Conservation (phyloP, 2,329 filamentous ascomycete genomes). For the Alternaria atra region DNA sequence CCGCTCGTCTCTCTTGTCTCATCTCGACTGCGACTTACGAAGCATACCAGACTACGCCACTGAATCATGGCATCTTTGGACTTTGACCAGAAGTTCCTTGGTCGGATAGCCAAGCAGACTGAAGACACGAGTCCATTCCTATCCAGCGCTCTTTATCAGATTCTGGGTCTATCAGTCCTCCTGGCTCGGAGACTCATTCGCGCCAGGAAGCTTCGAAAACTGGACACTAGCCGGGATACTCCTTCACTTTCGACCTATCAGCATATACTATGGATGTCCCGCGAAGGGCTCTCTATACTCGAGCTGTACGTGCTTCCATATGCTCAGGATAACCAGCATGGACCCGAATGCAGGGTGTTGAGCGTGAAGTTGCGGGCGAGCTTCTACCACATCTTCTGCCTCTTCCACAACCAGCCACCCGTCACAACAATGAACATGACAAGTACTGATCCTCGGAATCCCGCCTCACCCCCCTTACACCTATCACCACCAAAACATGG, state of each 20-base stretch:
- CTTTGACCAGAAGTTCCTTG: constrained; percentile 97
- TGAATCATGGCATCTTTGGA: constrained; percentile 88
- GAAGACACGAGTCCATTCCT: constrained; percentile 80
- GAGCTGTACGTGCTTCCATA: constrained; percentile 84
- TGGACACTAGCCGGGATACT: constrained; percentile 81
- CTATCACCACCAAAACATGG: constrained; percentile 30
- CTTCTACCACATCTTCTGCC: constrained; percentile 95
- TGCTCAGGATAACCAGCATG: constrained; percentile 74
- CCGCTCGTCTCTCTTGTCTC: not conserved
- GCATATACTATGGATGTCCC: constrained; percentile 94
- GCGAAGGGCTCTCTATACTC: constrained; percentile 87
- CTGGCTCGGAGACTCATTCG: constrained; percentile 83
- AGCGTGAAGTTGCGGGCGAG: constrained; percentile 91
- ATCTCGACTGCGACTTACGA: constrained; percentile 12
- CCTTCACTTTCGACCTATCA: constrained; percentile 84
- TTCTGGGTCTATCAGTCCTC: constrained; percentile 88
- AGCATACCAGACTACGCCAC: constrained; percentile 8
- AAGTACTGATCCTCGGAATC: constrained; percentile 39
- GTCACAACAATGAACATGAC: constrained; percentile 59
- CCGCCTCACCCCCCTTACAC: constrained; percentile 35
- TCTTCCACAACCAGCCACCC: constrained; percentile 91
- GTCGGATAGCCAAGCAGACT: constrained; percentile 83
- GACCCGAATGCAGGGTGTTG: constrained; percentile 83
- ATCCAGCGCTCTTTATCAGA: constrained; percentile 84
- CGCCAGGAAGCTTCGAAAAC: constrained; percentile 81